A percentile compares a stretch with the other conserved stretches of the same genome.
Conservation (phyloP, 1,284 basidiomycete species). For the Trichosporon sp. region DNA sequence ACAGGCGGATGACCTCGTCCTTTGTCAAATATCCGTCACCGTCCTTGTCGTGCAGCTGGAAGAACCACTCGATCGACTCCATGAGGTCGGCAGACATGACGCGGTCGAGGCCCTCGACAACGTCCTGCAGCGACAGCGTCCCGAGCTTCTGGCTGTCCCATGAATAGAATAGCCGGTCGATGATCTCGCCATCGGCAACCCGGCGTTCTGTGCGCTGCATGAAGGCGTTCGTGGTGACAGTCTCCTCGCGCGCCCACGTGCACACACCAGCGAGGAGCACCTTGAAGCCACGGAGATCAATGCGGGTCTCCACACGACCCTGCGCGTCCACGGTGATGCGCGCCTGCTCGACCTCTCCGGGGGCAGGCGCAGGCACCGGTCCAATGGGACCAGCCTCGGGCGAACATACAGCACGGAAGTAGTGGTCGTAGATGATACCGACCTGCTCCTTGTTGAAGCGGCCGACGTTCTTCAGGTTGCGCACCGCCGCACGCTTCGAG, state of each 20-base stretch:
- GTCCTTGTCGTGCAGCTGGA: conserved; percentile 91
- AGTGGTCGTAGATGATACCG: conserved; percentile 83
- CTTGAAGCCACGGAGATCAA: conserved; percentile 78
- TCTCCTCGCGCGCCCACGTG: conserved; percentile 95
- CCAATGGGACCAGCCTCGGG: conserved; percentile 9
- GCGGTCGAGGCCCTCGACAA: conserved; percentile 80
- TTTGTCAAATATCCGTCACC: conserved; percentile 91
- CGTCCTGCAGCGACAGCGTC: conserved; percentile 80
- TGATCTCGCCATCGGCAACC: conserved; percentile 51
- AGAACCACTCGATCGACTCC: conserved; percentile 99
- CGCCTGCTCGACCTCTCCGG: conserved; percentile 39
- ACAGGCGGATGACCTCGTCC: conserved; percentile 85
- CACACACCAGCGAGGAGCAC: conserved; percentile 87
- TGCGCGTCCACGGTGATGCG: conserved; percentile 44
- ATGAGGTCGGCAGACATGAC: conserved; percentile 96
- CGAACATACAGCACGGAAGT: conserved; percentile 81
- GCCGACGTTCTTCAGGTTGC: conserved; percentile 77
- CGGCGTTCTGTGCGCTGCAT: conserved; percentile 58
- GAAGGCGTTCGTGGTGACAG: conserved; percentile 84
- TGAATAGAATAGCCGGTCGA: conserved; percentile 69
- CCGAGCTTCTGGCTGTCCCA: conserved; percentile 80
- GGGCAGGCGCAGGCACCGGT: conserved; percentile 11
- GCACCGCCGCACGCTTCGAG: conserved; percentile 86
- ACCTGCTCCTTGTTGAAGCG: conserved; percentile 82
- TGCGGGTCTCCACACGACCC: conserved; percentile 81